Conservation (phyloP, 345 rosid species). For the Sapria himalayana region DNA sequence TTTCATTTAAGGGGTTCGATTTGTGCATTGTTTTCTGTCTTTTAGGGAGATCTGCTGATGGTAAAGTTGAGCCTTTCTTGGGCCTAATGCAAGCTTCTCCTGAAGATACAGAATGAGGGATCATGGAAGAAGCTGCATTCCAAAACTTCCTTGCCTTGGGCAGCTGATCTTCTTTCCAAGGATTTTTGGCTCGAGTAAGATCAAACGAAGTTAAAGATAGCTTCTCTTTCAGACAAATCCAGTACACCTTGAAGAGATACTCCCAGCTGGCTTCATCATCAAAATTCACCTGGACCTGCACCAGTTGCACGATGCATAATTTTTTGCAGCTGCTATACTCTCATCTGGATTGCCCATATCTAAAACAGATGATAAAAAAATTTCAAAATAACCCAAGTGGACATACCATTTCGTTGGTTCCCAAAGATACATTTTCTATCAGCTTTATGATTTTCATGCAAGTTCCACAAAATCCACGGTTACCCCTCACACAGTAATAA, state of each 20-base stretch:
- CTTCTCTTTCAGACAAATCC: slow-evolving; percentile 56
- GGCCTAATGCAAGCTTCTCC: slow-evolving; percentile 18
- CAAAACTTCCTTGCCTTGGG: slow-evolving; percentile 11
- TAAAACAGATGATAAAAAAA: background rate
- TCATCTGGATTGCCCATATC: background rate
- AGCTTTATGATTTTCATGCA: slow-evolving; percentile 79
- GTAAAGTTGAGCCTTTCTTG: too few species aligned
- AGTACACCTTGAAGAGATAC: slow-evolving; percentile 86
- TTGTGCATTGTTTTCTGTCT: slow-evolving; percentile 28
- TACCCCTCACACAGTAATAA: slow-evolving; percentile 52
- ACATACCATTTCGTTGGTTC: slow-evolving; percentile 45
- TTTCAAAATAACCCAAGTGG: too few species aligned
- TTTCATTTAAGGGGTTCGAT: slow-evolving; percentile 14
- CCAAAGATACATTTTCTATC: slow-evolving; percentile 42
- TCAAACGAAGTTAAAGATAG: slow-evolving; percentile 47
- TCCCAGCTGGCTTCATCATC: slow-evolving; percentile 96
- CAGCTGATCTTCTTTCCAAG: slow-evolving; percentile 34
- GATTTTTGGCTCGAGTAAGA: slow-evolving; percentile 59
- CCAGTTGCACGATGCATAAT: slow-evolving; percentile 3
- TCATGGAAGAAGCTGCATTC: slow-evolving; percentile 12
- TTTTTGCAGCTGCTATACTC: too few species aligned
- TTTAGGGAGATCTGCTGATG: slow-evolving; percentile 22
- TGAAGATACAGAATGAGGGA: slow-evolving; percentile 12
- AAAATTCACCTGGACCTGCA: slow-evolving; percentile 88
- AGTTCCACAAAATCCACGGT: slow-evolving; percentile 78